phyloP scores from a whole-genome alignment of 768 basidiomycete species.

The Naganishia vaughanmartiniae region DNA sequence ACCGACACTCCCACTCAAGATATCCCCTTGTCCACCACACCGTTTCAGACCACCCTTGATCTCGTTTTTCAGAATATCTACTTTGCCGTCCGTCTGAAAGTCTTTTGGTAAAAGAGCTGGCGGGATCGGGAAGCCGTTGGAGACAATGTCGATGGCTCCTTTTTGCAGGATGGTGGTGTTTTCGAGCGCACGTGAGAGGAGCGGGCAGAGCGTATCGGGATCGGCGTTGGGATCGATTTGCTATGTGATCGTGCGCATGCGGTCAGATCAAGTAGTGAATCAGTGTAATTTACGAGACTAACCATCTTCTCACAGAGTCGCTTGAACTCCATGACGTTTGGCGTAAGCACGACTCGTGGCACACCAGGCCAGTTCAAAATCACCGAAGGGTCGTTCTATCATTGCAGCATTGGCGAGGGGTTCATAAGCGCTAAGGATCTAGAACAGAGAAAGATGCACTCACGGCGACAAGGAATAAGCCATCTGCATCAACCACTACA shows the following conservation, averaged over 20 bases:
- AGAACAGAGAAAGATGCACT: not conserved
- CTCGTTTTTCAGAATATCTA: slow-evolving; percentile 65
- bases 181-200: slow-evolving; percentile 71
- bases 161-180: slow-evolving; percentile 90
- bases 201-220: slow-evolving; percentile 60
- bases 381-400: slow-evolving; percentile 64
- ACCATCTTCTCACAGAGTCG: slow-evolving; percentile 73
- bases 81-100: slow-evolving; percentile 46
- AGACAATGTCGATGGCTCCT: slow-evolving; percentile 75
- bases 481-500: slow-evolving; percentile 92
- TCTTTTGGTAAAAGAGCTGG: slow-evolving; percentile 53
- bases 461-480: slow-evolving; percentile 67
- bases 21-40: slow-evolving; percentile 95
- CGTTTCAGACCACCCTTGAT: slow-evolving; percentile 78
- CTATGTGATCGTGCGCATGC: slow-evolving; percentile 35
- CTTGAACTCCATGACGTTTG: slow-evolving; percentile 90
- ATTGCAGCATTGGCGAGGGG: not conserved
- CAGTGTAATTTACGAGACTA: slow-evolving; percentile 38
- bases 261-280: not conserved
- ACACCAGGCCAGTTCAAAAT: slow-evolving; percentile 69
- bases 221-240: slow-evolving; percentile 48
- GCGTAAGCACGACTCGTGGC: slow-evolving; percentile 81
- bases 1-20: slow-evolving; percentile 81
- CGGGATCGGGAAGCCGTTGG: slow-evolving; percentile 54
- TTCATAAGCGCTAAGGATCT: not conserved